Conservation (phyloP, 2,329 filamentous ascomycete species). For the Fusarium paranaense region DNA sequence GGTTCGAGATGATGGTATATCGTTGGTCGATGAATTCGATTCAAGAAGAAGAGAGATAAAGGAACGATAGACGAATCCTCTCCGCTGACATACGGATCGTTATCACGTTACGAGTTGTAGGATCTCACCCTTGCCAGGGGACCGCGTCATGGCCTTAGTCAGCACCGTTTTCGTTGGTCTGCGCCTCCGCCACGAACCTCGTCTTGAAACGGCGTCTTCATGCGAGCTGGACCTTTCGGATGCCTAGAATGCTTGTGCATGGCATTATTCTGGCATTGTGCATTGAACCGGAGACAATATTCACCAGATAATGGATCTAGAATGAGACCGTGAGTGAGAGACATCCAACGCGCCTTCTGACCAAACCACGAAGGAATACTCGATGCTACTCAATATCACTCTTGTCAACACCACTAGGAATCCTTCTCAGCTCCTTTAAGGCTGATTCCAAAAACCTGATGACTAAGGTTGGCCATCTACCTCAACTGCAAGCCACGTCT, state of each 20-base stretch:
- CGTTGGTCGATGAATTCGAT: background rate
- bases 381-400: background rate
- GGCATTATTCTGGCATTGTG: background rate
- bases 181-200: constrained; percentile 17
- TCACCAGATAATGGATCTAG: background rate
- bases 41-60: background rate
- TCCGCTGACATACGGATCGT: constrained; percentile 19
- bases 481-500: background rate
- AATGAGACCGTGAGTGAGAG: too few species aligned
- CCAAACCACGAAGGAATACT: background rate
- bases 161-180: constrained; percentile 13
- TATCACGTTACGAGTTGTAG: constrained; percentile 11
- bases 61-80: background rate
- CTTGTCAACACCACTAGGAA: background rate
- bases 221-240: background rate
- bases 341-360: background rate
- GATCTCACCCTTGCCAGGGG: constrained; percentile 8
- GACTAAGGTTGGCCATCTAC: background rate
- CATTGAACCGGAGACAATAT: background rate
- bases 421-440: background rate
- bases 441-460: background rate
- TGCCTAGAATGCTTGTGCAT: background rate
- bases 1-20: background rate
- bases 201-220: background rate
- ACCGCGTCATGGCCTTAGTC: constrained; percentile 40